Percentiles rank a stretch among this genome's conserved stretches.
Evolutionary conservation across 352 stramenopile genomes (phyloP).

Genomic region (Phytophthora chlamydospora): DNA sequence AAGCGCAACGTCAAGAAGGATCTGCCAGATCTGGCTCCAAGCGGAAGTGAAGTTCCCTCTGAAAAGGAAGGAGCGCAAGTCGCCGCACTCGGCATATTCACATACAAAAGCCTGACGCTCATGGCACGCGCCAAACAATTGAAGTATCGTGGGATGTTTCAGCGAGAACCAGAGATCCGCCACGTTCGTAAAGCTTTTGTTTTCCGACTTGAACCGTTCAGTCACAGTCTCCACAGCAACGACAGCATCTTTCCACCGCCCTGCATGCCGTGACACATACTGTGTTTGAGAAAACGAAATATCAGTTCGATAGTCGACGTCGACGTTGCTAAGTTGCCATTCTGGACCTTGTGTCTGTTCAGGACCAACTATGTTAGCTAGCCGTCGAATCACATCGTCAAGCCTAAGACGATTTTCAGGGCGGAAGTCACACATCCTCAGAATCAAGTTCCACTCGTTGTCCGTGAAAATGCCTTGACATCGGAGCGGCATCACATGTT

Average conservation of each 20-base stretch:
- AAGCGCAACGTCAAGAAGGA: constrained; percentile 2
- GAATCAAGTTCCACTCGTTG: constrained; percentile 1
- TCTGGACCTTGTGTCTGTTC: background rate
- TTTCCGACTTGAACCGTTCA: background rate
- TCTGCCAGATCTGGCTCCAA: background rate
- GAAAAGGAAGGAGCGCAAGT: background rate
- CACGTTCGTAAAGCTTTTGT: constrained; percentile 1
- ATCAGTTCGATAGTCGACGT: background rate
- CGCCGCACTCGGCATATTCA: constrained; percentile 6
- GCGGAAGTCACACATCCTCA: constrained; percentile 3
- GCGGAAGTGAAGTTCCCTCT: background rate
- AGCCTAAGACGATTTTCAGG: background rate
- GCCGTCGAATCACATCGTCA: background rate
- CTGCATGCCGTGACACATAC: background rate
- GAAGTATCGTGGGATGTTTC: constrained; percentile 5
- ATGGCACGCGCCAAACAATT: constrained; percentile 5
- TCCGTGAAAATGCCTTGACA: background rate
- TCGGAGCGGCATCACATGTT: background rate
- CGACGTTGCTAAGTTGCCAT: background rate
- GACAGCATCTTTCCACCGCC: constrained; percentile 2
- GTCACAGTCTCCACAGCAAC: constrained; percentile 3
- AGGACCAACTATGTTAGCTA: background rate
- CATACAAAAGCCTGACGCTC: constrained; percentile 1
- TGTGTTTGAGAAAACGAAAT: background rate
- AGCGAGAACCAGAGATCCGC: constrained; percentile 11